Evolutionary conservation across 805 yeast genomes (phyloP).

Genomic region (Ogataea allantospora): DNA sequence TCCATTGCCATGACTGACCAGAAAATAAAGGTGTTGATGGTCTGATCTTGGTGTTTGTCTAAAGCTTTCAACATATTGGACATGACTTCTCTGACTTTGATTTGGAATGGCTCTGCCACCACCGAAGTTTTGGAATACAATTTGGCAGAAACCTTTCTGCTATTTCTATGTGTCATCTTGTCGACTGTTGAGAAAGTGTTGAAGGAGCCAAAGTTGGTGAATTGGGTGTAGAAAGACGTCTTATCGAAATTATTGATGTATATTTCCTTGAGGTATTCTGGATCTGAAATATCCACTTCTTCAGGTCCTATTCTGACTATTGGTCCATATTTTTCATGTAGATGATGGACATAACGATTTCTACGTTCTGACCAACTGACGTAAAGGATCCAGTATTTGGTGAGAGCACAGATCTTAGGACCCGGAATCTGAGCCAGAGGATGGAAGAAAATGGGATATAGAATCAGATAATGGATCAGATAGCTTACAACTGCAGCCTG

Average conservation of each 20-base stretch:
- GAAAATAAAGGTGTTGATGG: conserved; percentile 57
- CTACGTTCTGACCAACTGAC: conserved; percentile 48
- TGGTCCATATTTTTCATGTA: conserved; percentile 60
- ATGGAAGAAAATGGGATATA: conserved; percentile 48
- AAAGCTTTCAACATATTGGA: conserved; percentile 28
- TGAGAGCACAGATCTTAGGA: conserved; percentile 49
- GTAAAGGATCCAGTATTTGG: conserved; percentile 41
- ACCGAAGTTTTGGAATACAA: conserved; percentile 46
- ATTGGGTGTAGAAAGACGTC: conserved; percentile 56
- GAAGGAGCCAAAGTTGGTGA: conserved; percentile 52
- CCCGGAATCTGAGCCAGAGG: conserved; percentile 58
- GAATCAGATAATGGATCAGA: conserved; percentile 17
- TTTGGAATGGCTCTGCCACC: conserved; percentile 32
- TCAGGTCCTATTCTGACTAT: conserved; percentile 60
- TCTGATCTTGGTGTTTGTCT: conserved; percentile 18
- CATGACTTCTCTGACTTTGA: conserved; percentile 35
- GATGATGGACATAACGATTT: conserved; percentile 43
- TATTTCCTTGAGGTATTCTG: conserved; percentile 49
- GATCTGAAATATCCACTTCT: conserved; percentile 58
- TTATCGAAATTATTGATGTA: conserved; percentile 58
- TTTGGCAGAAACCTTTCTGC: conserved; percentile 41
- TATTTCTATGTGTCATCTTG: conserved; percentile 44
- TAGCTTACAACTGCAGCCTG: conserved; percentile 8
- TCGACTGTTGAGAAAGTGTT: conserved; percentile 60
- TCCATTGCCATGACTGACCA: conserved; percentile 75